A percentile compares a stretch with the other conserved stretches of the same genome.
phyloP scores from a whole-genome alignment of 129 eudicot species.

The Arctium minus region DNA sequence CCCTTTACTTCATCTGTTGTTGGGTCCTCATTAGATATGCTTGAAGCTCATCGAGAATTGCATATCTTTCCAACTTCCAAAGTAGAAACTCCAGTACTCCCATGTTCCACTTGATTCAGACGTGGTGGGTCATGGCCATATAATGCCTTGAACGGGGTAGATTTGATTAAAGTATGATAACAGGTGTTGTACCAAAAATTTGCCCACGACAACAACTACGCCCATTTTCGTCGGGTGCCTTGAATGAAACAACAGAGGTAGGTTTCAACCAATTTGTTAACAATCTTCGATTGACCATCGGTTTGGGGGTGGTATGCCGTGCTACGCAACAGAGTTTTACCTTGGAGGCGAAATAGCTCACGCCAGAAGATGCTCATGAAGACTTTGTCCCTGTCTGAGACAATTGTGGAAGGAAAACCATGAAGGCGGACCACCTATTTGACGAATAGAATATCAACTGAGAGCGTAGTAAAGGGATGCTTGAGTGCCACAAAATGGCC shows the following conservation, averaged over 20 bases:
- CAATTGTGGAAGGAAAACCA: not conserved
- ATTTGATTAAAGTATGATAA: not conserved
- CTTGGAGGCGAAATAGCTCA: not conserved
- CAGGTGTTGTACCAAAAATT: not conserved
- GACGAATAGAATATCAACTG: not conserved
- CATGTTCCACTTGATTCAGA: not conserved
- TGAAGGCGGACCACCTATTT: not conserved
- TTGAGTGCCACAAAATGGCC: not conserved
- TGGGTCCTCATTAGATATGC: not conserved
- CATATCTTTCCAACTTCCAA: not conserved
- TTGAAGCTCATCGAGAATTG: not conserved
- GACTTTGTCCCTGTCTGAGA: not conserved
- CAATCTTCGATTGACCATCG: not conserved
- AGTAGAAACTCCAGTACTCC: not conserved
- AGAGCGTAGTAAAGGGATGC: not conserved
- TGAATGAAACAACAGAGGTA: not conserved
- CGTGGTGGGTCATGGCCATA: not conserved
- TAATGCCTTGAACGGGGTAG: not conserved
- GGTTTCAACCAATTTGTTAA: not conserved
- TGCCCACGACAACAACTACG: not conserved
- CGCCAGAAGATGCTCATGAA: conserved; percentile 8
- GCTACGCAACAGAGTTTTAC: not conserved
- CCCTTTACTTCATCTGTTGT: not conserved
- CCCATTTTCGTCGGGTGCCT: not conserved
- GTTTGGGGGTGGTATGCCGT: not conserved